Evolutionary conservation across 768 basidiomycete species (phyloP), one percentile per base, ranked within the genome.

Genomic region (Leucocoprinus leucothites): DNA sequence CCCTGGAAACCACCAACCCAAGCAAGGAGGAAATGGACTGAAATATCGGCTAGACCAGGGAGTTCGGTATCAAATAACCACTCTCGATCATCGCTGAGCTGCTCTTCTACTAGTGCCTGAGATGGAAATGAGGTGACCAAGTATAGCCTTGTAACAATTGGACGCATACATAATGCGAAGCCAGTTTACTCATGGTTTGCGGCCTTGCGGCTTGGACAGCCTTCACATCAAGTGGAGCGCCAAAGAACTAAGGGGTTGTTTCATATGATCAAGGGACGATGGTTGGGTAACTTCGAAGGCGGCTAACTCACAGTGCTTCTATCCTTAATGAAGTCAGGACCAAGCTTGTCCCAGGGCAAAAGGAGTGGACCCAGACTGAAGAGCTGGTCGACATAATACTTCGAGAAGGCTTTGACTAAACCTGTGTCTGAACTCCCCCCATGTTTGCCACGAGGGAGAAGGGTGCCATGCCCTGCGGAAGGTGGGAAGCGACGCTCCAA

Each of bases 401-500:
- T 76, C 21, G 75, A 58, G 48, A 80, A 74, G 6, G 76, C 74
- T 64, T 79, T 81, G 53, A 80, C 70, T 34, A 81, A 57, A 9
- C 78, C 79, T 6, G 74, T 74, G 63, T 82, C 77, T 22, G 71
- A 56, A 34, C 59, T 72, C 31, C 67, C 68, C 44, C 74, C 71
- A 46, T 73, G 64, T 51, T 74, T 80, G n/a, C 71, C 63, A 3
- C 60, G 59, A 8, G 82, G 82, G 62, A 81, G 82, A 6, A 82
- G 63, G 11, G 79, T 77, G 3, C 70, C 72, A 65, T 77, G 76
- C 43, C 78, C 78, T 31, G 68, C 61, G n/a, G 74, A 67, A 26
- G 73, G n/a, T 21, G 81, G 80, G 62, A 82, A 84, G 13, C 77
- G 77, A 44, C 78, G 74, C 59, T 85, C 84, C 16, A 85, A 73